Conservation (phyloP, 805 yeast species). For the Pichia californica region DNA sequence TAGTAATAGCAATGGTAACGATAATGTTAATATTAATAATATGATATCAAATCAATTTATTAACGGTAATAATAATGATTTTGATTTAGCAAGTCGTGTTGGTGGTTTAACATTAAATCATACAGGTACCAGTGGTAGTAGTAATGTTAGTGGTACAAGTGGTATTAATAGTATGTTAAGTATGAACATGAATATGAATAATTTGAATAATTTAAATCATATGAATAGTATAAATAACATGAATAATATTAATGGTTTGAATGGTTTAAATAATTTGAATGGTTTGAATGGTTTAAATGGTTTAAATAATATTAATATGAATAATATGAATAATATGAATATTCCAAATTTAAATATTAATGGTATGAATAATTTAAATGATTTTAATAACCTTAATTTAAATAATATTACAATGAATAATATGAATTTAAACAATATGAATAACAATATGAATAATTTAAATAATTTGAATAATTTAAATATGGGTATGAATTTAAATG, state of each 20-base stretch:
- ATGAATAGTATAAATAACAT: background rate
- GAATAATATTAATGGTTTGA: background rate
- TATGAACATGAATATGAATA: constrained; percentile 1
- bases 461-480: background rate
- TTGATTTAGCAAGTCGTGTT: constrained; percentile 15
- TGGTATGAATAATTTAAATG: no score
- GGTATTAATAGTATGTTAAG: background rate
- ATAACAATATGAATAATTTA: background rate
- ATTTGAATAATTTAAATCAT: background rate
- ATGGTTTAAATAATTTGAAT: background rate
- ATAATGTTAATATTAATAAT: background rate
- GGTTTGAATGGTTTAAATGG: background rate
- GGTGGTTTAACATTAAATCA: constrained; percentile 17
- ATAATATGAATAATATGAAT: background rate
- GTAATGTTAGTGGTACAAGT: constrained; percentile 2
- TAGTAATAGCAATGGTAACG: background rate
- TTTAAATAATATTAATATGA: background rate
- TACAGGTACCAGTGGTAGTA: constrained; percentile 6
- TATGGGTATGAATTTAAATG: background rate
- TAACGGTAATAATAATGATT: constrained; percentile 4
- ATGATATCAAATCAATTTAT: constrained; percentile 4
- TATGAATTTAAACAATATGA: constrained; percentile 2
- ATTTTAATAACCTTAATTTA: no score
- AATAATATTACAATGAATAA: no score
- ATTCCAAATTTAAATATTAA: background rate